phyloP scores from a whole-genome alignment of 2,329 filamentous ascomycete genomes.

The Ophiocordyceps camponoti-saundersi region DNA sequence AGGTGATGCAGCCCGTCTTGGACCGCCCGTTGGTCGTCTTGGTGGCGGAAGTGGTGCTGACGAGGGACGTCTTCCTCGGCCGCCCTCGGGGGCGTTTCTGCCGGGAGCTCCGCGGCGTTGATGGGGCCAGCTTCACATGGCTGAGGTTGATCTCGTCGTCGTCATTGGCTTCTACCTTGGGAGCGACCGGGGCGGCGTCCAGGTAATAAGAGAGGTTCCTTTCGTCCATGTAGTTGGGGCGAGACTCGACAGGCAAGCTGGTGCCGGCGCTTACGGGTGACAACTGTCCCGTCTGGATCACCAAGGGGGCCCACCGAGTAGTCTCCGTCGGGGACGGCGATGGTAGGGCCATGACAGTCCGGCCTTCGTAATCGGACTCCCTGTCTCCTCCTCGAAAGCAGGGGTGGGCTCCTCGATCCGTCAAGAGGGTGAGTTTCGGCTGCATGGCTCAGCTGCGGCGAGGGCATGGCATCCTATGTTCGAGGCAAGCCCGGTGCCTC shows the following conservation, averaged over 20 bases:
- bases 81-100: constrained; percentile 57
- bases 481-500: neutral
- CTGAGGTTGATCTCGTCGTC: constrained; percentile 39
- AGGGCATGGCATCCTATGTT: constrained; percentile 17
- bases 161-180: constrained; percentile 39
- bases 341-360: constrained; percentile 10
- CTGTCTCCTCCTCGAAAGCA: constrained; percentile 27
- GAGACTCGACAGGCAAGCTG: constrained; percentile 22
- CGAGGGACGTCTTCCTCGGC: constrained; percentile 58
- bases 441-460: constrained; percentile 30
- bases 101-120: constrained; percentile 5
- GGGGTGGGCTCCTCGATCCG: constrained; percentile 19
- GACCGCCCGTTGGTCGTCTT: constrained; percentile 66
- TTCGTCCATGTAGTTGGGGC: constrained; percentile 18
- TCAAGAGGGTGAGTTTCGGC: constrained; percentile 21
- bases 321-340: constrained; percentile 16
- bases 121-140: constrained; percentile 27
- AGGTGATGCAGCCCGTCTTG: constrained; percentile 53
- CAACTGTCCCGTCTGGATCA: constrained; percentile 26
- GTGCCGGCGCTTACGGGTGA: constrained; percentile 36
- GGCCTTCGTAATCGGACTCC: constrained; percentile 21
- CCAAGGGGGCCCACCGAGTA: constrained; percentile 10
- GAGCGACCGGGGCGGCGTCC: constrained; percentile 30
- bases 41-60: constrained; percentile 30
- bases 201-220: constrained; percentile 32